Percentiles rank a stretch among this genome's conserved stretches.
phyloP scores from a whole-genome alignment of 306 rosid genomes.

The Quercus dentata region DNA sequence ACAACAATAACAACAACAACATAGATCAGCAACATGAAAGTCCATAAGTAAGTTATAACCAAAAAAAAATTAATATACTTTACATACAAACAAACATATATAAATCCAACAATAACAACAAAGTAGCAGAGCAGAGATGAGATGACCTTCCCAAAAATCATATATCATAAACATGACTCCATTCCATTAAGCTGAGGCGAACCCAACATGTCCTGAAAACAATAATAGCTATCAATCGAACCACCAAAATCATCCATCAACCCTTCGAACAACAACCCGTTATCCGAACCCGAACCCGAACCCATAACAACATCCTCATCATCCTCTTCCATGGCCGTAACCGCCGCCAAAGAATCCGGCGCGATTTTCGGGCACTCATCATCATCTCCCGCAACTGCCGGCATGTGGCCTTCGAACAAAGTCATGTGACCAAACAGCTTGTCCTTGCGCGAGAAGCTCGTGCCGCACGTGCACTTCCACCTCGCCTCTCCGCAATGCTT shows the following conservation, averaged over 20 bases:
- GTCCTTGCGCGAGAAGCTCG: constrained; percentile 74
- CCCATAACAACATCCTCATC: neutral
- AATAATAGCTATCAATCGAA: constrained; percentile 26
- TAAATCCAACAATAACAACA: neutral
- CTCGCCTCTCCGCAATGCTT: constrained; percentile 59
- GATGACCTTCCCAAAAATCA: neutral
- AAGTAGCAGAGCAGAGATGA: neutral
- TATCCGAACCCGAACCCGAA: constrained; percentile 6
- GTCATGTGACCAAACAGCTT: constrained; percentile 80
- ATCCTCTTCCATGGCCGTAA: constrained; percentile 23
- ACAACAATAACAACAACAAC: neutral
- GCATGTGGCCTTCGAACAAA: constrained; percentile 85
- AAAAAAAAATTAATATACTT: too few species aligned
- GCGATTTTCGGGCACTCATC: constrained; percentile 27
- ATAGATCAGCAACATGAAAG: neutral
- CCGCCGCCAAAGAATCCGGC: neutral
- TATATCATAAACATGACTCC: neutral
- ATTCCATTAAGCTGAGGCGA: constrained; percentile 6
- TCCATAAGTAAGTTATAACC: neutral
- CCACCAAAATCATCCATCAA: constrained; percentile 52
- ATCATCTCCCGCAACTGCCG: constrained; percentile 49
- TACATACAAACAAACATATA: neutral
- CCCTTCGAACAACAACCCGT: constrained; percentile 34
- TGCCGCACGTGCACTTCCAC: constrained; percentile 91
- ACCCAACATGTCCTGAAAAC: constrained; percentile 35